Conservation (phyloP, 805 yeast species). For the Teunomyces tritomae region DNA sequence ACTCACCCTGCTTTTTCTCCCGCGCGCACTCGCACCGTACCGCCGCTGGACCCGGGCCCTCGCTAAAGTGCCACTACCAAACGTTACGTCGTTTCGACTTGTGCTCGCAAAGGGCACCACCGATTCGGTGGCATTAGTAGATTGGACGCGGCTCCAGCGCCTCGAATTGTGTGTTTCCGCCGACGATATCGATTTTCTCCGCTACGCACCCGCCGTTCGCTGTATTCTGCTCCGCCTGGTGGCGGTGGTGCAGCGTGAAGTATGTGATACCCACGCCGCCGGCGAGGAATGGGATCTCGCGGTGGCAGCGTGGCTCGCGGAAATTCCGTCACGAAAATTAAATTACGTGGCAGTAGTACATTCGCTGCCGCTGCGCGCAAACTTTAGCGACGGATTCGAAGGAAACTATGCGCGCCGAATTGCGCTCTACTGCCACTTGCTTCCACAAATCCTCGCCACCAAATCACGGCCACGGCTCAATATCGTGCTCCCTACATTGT, state of each 20-base stretch:
- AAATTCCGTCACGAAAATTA: neutral
- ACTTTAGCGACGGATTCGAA: conserved; percentile 62
- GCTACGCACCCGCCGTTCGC: conserved; percentile 29
- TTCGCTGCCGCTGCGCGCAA: conserved; percentile 55
- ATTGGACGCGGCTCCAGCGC: conserved; percentile 23
- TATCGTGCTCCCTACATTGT: conserved; percentile 56
- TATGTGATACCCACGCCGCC: conserved; percentile 30
- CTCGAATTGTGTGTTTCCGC: conserved; percentile 45
- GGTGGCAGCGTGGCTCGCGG: conserved; percentile 34
- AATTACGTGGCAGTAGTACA: conserved; percentile 51
- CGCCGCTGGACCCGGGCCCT: neutral
- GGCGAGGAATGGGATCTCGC: conserved; percentile 47
- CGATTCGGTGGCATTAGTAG: neutral
- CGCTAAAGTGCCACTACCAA: neutral
- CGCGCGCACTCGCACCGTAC: conserved; percentile 6
- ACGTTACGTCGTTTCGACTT: neutral
- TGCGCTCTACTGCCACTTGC: conserved; percentile 44
- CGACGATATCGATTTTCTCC: conserved; percentile 46
- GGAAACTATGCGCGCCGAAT: conserved; percentile 68
- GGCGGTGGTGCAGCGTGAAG: conserved; percentile 33
- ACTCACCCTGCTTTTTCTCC: conserved; percentile 15
- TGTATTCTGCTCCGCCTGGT: conserved; percentile 32
- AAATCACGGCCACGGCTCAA: conserved; percentile 31
- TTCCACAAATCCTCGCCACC: conserved; percentile 39
- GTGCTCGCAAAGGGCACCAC: neutral